These are phyloP conservation scores for Raffaelea ambrosiae DNA, from an alignment of 2,329 filamentous ascomycete species.

Conservation along the genomic window DNA sequence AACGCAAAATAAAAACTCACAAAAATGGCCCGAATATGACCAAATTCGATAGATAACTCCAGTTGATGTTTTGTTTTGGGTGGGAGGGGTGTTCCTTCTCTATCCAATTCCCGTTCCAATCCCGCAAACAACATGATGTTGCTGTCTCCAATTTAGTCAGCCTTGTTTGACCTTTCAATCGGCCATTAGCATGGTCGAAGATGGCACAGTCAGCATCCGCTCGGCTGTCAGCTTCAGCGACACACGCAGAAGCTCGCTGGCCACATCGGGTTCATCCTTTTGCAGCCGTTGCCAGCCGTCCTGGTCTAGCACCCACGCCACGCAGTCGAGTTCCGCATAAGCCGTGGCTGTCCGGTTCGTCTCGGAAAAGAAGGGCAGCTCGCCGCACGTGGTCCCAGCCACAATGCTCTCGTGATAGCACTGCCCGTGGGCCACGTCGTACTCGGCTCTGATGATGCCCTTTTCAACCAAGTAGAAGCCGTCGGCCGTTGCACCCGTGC, in stretches of 20 bases:
- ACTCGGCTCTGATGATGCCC: constrained; percentile 83
- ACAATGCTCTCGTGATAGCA: constrained; percentile 85
- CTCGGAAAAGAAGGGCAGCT: constrained; percentile 92
- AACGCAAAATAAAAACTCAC: too few species aligned
- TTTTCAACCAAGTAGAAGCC: constrained; percentile 88
- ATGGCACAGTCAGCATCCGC: constrained; percentile 51
- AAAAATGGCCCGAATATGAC: too few species aligned
- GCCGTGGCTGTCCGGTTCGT: constrained; percentile 83
- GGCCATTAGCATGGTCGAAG: constrained; percentile 15
- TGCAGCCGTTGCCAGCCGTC: constrained; percentile 68
- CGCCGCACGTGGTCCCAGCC: constrained; percentile 88
- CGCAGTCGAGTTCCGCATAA: constrained; percentile 69
- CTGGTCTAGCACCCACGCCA: constrained; percentile 72
- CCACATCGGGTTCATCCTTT: constrained; percentile 64
- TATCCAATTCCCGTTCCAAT: too few species aligned
- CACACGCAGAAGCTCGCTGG: constrained; percentile 74
- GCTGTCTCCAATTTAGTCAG: too few species aligned
- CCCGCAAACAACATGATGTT: too few species aligned
- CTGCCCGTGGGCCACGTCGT: constrained; percentile 75
- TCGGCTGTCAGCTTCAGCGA: constrained; percentile 92
- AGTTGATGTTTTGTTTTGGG: too few species aligned
- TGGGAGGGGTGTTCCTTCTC: too few species aligned
- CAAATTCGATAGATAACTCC: too few species aligned
- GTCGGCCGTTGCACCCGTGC: constrained; percentile 64
- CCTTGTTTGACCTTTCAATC: constrained; percentile 1